A percentile compares a stretch with the other conserved stretches of the same genome.
phyloP scores from a whole-genome alignment of 139 green algal genomes.

The Auxenochlorella pyrenoidosa region DNA sequence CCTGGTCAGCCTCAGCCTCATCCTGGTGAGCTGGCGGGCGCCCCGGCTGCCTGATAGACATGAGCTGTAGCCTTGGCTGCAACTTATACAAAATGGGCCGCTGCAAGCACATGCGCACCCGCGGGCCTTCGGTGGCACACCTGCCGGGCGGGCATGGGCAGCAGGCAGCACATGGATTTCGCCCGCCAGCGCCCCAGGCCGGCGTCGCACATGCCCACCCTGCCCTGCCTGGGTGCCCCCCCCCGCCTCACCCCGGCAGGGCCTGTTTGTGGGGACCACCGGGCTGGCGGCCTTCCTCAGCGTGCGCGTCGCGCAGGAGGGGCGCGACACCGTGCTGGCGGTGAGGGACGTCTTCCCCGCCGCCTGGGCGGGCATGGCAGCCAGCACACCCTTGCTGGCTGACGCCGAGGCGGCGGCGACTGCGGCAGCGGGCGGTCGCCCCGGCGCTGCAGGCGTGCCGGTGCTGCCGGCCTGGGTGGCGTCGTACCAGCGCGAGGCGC shows the following conservation, averaged over 20 bases:
- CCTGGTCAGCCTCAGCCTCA: conserved; percentile 47
- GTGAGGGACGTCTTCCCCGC: conserved; percentile 40
- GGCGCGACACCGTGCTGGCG: conserved; percentile 26
- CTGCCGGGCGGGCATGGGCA: no score
- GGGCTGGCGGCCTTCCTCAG: conserved; percentile 55
- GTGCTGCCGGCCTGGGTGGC: conserved; percentile 40
- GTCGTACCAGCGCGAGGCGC: conserved; percentile 30
- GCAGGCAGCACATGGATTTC: no score
- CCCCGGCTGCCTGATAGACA: conserved; percentile 24
- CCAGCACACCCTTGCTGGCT: conserved; percentile 26
- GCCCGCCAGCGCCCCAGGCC: no score
- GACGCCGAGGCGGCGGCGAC: conserved; percentile 10
- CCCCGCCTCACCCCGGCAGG: not conserved
- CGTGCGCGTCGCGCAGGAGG: conserved; percentile 56
- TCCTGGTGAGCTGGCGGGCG: not conserved
- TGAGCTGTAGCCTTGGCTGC: no score
- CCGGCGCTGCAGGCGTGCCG: not conserved
- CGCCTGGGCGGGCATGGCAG: conserved; percentile 36
- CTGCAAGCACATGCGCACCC: no score
- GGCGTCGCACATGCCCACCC: no score
- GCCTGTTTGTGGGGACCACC: conserved; percentile 58
- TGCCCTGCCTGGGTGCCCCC: no score
- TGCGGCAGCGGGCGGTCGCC: not conserved
- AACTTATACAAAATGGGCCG: no score
- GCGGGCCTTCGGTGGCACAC: no score